Base-by-base conservation (phyloP, 495 filamentous ascomycete species). In the Aspergillus funiculosus region DNA sequence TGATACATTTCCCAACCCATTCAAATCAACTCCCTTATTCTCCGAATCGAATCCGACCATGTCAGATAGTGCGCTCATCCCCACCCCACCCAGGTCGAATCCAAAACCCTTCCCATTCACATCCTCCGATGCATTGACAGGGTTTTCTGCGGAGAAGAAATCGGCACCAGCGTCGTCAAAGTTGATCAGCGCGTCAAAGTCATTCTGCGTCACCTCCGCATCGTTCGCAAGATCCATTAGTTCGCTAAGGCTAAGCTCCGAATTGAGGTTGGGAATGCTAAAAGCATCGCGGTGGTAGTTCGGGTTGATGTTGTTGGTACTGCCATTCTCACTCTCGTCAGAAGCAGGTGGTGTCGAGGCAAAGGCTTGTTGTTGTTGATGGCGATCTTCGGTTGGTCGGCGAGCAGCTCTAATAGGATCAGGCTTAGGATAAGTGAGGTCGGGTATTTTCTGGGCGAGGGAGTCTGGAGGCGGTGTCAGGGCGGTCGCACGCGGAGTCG, bases 141-240 rank as follows among this genome's bases (percentile, higher is more conserved):
- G 37, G 1, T 67, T 61, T 5, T 71, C 66, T 10, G 59, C 52
- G 10, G 53, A 48, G 13, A 72, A 64, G 31, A 68, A 57, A 7
- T 72, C 70, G n/a, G 58, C 61, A 0, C 59, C 60, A 8, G 63
- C 57, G 31, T 72, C 67, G 17, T 74, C 71, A 32, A 72, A 72
- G 41, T 74, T 74, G 51, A 74, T 70, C 37, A 74, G 39, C 1
- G 68, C 69, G 37, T 74, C 71, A 32, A 74, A 74, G 37, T 74
- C 71, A 28, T 74, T 72, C 36, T 72, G 69, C 1, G 66, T 72
- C n/a, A 72, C 67, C 41, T 74, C 71, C 11, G 67, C 71, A 41
- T 72, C 66, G 35, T 72, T 72, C 20, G 71, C 69, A 30, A 72
- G 39, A 46, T 70, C 69, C 62, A 72, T 74, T 20, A 72, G 56